Evolutionary conservation across 2,329 filamentous ascomycete species (phyloP).

Genomic region (Lizonia empirigonia): DNA sequence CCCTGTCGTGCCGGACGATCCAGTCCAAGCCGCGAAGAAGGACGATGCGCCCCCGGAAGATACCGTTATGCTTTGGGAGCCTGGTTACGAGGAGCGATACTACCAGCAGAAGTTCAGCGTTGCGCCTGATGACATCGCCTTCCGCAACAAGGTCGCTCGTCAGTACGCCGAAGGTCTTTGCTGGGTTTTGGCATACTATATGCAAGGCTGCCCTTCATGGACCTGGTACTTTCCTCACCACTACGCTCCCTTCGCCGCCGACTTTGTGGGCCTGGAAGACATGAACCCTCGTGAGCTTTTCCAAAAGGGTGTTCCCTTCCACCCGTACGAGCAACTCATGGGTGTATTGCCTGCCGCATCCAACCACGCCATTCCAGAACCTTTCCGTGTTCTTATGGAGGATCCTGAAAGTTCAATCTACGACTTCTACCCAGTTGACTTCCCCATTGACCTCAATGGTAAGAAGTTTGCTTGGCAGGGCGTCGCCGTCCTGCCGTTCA

Average conservation of each 20-base stretch:
- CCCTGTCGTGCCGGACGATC: conserved; percentile 55
- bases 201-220: conserved; percentile 97
- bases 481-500: conserved; percentile 90
- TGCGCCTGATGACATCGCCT: conserved; percentile 78
- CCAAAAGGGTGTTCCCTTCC: conserved; percentile 82
- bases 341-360: conserved; percentile 94
- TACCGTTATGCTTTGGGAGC: conserved; percentile 89
- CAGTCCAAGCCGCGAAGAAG: conserved; percentile 50
- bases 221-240: conserved; percentile 99
- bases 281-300: conserved; percentile 74
- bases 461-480: conserved; percentile 99
- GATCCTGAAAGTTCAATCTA: conserved; percentile 88
- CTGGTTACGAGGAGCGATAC: conserved; percentile 92
- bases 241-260: conserved; percentile 95
- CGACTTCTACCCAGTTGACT: conserved; percentile 96
- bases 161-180: conserved; percentile 94
- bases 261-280: conserved; percentile 83
- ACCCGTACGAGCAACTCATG: conserved; percentile 97
- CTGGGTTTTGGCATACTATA: conserved; percentile 97
- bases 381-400: conserved; percentile 91
- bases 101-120: conserved; percentile 96
- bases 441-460: conserved; percentile 90
- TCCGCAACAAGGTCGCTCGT: conserved; percentile 84
- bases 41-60: conserved; percentile 72
- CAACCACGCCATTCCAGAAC: conserved; percentile 83